Base-by-base conservation (phyloP, 176 grass and related monocot species). In the Guadua angustifolia region DNA sequence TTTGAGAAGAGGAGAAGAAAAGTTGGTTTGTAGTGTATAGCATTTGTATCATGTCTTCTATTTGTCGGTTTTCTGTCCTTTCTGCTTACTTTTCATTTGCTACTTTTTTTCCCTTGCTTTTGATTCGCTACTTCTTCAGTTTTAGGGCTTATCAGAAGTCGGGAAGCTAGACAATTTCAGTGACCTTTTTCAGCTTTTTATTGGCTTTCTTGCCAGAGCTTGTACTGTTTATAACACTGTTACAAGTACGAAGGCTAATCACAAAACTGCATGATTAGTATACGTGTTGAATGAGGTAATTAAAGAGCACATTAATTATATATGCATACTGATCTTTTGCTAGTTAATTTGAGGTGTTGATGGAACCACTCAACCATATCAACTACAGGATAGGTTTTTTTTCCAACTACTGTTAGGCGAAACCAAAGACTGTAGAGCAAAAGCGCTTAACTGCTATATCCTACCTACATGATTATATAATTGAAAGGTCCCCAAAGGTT, bases 361-460 rank as follows among this genome's bases (percentile, higher is more conserved):
- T 62, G 13, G n/a, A 43, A 62, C 56, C 57, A 60, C 24, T 61
- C 58, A 61, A 61, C 66, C 35, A n/a, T 42, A 24, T 57, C 55
- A 69, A 45, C 82, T 9, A 69, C 50, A 22, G 55, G 55, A 57
- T 19, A 57, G 19, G 21, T 7, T 4, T 10, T 22, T 21, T 17
- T 56, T n/a, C 10, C 8, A 57, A n/a, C 53, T 56, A 9, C 51
- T 84, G 82, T 84, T 84, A 75, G 82, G 82, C 33, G 35, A 43
- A 58, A 52, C 56, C 81, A 73, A 39, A 65, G 45, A 46, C 71
- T 26, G 21, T 58, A 43, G 63, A 83, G 69, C 29, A 9, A 57
- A 83, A 63, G 69, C 26, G 4, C 64, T 61, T 73, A 47, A 73
- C 68, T 58, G 36, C 24, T 39, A 18, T 39, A 18, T 60, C 58